Base-by-base conservation (phyloP, 345 rosid species). In the Capsella bursapastoris region DNA sequence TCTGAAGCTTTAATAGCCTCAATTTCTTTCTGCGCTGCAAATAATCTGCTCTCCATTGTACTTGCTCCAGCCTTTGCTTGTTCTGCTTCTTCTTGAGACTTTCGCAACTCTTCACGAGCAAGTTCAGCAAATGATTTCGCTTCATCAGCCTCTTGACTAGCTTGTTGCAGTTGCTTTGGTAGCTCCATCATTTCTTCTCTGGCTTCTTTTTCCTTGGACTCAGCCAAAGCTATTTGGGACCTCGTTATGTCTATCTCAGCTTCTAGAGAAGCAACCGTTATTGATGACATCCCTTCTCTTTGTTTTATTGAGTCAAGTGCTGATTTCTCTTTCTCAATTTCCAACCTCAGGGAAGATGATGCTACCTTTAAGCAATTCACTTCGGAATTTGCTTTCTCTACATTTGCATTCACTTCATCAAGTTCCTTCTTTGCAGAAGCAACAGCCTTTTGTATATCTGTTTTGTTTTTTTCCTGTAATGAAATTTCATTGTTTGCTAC, bases 1-100 rank as follows among this genome's bases (percentile, higher is more conserved):
- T 91, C 97, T 2, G 98, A 90, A 77, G 97, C 95, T 79, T 73
- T 88, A 48, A 95, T 87, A 62, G 96, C 93, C 75, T 87, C 95
- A 29, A 85, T 94, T 80, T 91, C 97, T 81, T 91, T 94, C 57
- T 77, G 87, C 68, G 91, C 88, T 6, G 95, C 95, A 37, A 81
- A 69, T 62, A 94, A 80, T 73, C 89, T 87, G 74, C 90, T 87
- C 77, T 88, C 85, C 79, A 85, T 75, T n/a, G 90, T 83, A 70
- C 83, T 83, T 56, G 85, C 93, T 65, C 86, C 89, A 60, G 93
- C 95, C 81, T 85, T 91, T 62, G 95, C 97, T 68, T 86, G 87
- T 78, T 90, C 97, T 2, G 84, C 90, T 70, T 86, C 97, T 79
- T 90, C 96, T 82, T 79, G 84, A 53, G 90, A 84, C 80, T 84